phyloP scores from a whole-genome alignment of 495 filamentous ascomycete species.

The Elaphomyces granulatus region DNA sequence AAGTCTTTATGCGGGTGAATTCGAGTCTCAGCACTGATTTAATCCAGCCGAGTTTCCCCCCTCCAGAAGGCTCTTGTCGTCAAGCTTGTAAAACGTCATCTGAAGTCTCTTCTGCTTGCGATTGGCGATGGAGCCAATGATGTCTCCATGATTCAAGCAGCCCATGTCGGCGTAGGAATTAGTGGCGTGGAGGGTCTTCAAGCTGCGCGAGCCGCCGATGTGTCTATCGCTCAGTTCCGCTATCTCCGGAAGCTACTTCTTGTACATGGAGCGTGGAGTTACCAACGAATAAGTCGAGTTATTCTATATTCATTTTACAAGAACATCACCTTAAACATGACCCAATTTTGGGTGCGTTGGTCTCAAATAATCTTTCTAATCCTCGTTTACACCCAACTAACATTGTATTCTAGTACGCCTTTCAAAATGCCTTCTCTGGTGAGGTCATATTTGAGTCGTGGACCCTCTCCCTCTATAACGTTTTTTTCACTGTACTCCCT shows the following conservation, averaged over 20 bases:
- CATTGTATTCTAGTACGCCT: conserved; percentile 68
- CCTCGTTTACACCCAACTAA: no score
- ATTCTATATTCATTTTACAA: conserved; percentile 99
- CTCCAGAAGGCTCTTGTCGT: conserved; percentile 97
- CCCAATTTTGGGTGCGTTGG: conserved; percentile 87
- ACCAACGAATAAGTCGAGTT: conserved; percentile 89
- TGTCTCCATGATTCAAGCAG: conserved; percentile 98
- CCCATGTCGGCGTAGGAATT: conserved; percentile 96
- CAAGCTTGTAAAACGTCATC: conserved; percentile 94
- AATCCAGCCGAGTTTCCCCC: conserved; percentile 82
- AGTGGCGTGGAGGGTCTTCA: conserved; percentile 98
- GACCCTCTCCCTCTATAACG: conserved; percentile 98
- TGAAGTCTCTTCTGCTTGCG: conserved; percentile 81
- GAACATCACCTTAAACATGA: conserved; percentile 97
- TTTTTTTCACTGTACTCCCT: conserved; percentile 91
- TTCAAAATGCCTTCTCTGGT: conserved; percentile 96
- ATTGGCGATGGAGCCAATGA: conserved; percentile 98
- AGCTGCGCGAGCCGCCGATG: conserved; percentile 89
- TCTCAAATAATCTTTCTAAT: no score
- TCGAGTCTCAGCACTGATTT: no score
- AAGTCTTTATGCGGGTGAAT: no score
- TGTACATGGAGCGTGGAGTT: conserved; percentile 95
- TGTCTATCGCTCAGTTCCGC: conserved; percentile 92
- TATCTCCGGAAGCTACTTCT: conserved; percentile 89
- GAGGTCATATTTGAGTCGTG: conserved; percentile 99